Conservation (phyloP, 306 rosid species). For the Acacia melanoxylon region DNA sequence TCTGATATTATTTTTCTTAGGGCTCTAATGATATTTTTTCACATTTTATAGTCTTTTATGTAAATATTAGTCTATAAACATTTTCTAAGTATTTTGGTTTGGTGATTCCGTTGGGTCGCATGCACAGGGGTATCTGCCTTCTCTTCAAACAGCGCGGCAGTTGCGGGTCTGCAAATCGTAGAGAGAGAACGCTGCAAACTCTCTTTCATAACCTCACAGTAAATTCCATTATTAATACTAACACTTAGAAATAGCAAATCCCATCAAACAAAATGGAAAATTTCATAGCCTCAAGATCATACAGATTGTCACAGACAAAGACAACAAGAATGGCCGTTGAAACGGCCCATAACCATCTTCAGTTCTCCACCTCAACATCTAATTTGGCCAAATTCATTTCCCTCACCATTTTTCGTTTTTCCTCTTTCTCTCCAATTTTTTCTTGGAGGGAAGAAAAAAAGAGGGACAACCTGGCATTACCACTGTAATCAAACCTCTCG, state of each 20-base stretch:
- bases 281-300: background rate
- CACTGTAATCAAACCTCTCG: background rate
- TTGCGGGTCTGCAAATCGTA: background rate
- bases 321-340: conserved; percentile 5
- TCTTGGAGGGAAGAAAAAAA: background rate
- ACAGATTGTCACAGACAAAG: background rate
- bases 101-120: no score
- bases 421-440: conserved; percentile 9
- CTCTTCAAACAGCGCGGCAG: background rate
- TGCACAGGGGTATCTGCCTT: no score
- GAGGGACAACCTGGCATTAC: background rate
- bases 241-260: background rate
- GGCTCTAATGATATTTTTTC: no score
- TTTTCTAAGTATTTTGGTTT: no score
- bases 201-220: background rate
- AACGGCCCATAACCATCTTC: conserved; percentile 20
- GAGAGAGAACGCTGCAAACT: background rate
- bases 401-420: background rate
- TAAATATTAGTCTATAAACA: no score
- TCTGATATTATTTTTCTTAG: no score
- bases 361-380: background rate
- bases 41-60: no score
- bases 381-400: background rate
- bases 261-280: background rate
- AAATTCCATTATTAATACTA: background rate